Evolutionary conservation across 495 filamentous ascomycete species (phyloP), one percentile per base, ranked within the genome.

Genomic region (Penicillium canescens): DNA sequence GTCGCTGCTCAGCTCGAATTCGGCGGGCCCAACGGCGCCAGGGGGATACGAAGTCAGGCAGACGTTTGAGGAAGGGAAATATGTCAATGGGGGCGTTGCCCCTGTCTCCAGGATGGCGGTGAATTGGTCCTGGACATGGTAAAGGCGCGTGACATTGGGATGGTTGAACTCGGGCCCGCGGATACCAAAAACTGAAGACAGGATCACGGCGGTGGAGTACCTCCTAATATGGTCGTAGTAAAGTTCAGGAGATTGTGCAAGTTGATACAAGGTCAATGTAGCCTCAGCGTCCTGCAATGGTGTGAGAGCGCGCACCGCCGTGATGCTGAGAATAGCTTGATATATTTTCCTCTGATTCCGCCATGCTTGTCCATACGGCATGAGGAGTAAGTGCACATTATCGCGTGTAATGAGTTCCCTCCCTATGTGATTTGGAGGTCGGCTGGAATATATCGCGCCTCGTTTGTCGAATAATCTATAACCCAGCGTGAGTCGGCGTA

Each of bases 161-260:
- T 18, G 18, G 18, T 18, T 18, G 18, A 18, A 18, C 18, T 18
- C 18, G 18, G 18, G 18, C 18, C 18, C 18, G 18, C 18, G 18
- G 18, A 18, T 18, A 18, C 18, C 18, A 18, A 18, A 18, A 18
- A 18, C 18, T 18, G 18, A 18, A 18, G 18, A 18, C 18, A 67
- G 21, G 28, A 67, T 54, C 2, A 67, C 57, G 10, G 57, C 62
- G 10, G 58, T 63, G 20, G 55, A 52, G 36, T 62, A 67, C 9
- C 63, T 62, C 18, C 44, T 36, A 26, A 59, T 52, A 51, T 65
- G 55, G 33, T 61, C 58, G 26, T 55, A 60, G 24, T 64, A 58
- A 5, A 36, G 28, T 18, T 53, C 43, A 4, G 60, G 46, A 13
- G 52, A 31, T 5, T 55, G 31, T 0, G 56, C 44, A n/a, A 67